Conservation (phyloP, 768 basidiomycete species). For the Tulasnella sp. region DNA sequence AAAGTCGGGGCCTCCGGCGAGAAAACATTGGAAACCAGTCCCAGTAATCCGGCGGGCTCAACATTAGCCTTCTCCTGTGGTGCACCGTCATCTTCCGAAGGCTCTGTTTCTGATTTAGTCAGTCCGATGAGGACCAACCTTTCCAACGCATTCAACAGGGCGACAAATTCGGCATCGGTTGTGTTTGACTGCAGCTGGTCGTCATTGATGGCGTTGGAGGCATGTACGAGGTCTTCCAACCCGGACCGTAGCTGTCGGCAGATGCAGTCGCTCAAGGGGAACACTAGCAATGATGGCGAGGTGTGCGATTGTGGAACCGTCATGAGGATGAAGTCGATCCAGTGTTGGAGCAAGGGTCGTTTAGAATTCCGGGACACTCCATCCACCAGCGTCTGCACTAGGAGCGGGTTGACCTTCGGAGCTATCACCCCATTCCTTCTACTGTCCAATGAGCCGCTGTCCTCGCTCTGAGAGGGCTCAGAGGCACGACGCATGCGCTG, state of each 20-base stretch:
- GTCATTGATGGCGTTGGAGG: conserved; percentile 31
- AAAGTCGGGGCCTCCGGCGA: conserved; percentile 40
- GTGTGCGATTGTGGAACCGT: conserved; percentile 78
- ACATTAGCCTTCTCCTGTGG: conserved; percentile 39
- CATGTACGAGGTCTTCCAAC: conserved; percentile 43
- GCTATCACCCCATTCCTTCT: conserved; percentile 21
- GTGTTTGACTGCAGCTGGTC: conserved; percentile 36
- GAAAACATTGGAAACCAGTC: conserved; percentile 88
- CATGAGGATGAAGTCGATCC: conserved; percentile 93
- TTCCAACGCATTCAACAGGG: conserved; percentile 76
- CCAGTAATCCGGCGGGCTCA: conserved; percentile 59
- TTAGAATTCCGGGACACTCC: conserved; percentile 62
- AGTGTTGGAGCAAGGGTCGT: conserved; percentile 78
- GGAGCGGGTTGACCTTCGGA: conserved; percentile 49
- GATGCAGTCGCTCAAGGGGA: conserved; percentile 68
- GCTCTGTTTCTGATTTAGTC: conserved; percentile 33
- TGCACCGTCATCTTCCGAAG: conserved; percentile 46
- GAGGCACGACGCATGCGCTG: neutral
- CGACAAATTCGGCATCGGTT: conserved; percentile 73
- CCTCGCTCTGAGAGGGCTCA: neutral
- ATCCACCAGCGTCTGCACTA: conserved; percentile 70
- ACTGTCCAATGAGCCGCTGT: conserved; percentile 5
- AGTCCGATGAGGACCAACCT: conserved; percentile 66
- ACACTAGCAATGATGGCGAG: conserved; percentile 49
- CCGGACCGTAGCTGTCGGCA: conserved; percentile 53